Base-by-base conservation (phyloP, 257 asterid species). In the Marsdenia floribunda region DNA sequence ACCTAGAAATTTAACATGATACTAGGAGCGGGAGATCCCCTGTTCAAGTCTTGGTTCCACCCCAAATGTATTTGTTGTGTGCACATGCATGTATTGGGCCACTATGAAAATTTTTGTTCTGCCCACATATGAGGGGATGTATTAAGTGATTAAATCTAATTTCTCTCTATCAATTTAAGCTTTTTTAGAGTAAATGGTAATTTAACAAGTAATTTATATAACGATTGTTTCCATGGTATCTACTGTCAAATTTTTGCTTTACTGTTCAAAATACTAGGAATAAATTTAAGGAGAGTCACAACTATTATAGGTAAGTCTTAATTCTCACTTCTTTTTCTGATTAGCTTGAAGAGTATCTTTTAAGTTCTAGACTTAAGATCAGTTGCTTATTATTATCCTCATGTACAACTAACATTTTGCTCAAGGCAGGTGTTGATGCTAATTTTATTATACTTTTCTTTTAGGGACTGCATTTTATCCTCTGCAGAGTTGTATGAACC, bases 391-490 rank as follows among this genome's bases (percentile, higher is more conserved):
- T 26, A 60, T 2, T 60, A 60, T 60, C 12, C 3, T 5, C 12
- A 8, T 3, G 49, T 58, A 9, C 37, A 0, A 8, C 3, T 60
- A 18, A 24, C 10, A 60, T 24, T 3, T 24, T 24, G 33, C n/a
- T 38, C 33, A 66, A 38, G 50, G 1, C 15, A 3, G 26, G 7
- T 24, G 26, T 6, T 21, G 4, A 19, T 66, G 71, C 71, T 66
- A 66, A 66, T 38, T 0, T 66, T 21, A 9, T 66, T 5, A 68
- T 46, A 65, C 72, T 86, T 77, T 85, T 78, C 33, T 81, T 35
- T 78, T 83, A 94, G 98, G 99, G 69, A 87, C 96, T 66, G 96
- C 97, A 15, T 94, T 94, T 85, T 90, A 83, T 81, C 98, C 97
- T 57, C 50, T 94, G 76, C 99, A 90, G 84, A 92, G 99, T 68